Percentiles rank a stretch among this genome's conserved stretches.
Conservation (phyloP, 106 monocot species). For the Dendrobium catenatum region DNA sequence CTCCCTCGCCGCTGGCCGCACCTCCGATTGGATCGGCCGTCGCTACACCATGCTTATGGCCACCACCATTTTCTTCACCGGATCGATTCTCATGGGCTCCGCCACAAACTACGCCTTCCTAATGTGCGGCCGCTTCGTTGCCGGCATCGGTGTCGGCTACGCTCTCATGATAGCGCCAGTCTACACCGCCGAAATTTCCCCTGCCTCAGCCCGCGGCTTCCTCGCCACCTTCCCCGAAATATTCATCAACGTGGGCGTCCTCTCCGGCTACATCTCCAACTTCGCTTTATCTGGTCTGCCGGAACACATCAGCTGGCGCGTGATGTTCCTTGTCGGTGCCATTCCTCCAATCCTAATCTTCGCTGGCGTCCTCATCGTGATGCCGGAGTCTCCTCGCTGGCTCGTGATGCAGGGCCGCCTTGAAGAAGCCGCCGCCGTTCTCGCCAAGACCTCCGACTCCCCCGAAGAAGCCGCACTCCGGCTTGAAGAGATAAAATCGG, state of each 20-base stretch:
- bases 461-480: slow-evolving; percentile 33
- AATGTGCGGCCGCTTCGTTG: slow-evolving; percentile 13
- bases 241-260: slow-evolving; percentile 28
- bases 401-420: slow-evolving; percentile 51
- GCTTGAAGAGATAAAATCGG: slow-evolving; percentile 10
- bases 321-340: slow-evolving; percentile 37
- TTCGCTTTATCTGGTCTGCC: slow-evolving; percentile 35
- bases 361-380: slow-evolving; percentile 14
- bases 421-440: slow-evolving; percentile 26
- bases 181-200: slow-evolving; percentile 33
- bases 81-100: slow-evolving; percentile 34
- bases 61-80: slow-evolving; percentile 27
- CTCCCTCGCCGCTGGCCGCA: slow-evolving; percentile 30
- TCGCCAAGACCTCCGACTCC: slow-evolving; percentile 36
- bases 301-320: slow-evolving; percentile 30
- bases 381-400: slow-evolving; percentile 64
- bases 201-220: slow-evolving; percentile 23
- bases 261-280: slow-evolving; percentile 33
- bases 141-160: too few species aligned
- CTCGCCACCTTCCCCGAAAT: slow-evolving; percentile 36
- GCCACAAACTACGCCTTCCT: slow-evolving; percentile 32
- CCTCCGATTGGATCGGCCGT: slow-evolving; percentile 36
- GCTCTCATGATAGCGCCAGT: slow-evolving; percentile 17
- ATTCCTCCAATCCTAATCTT: slow-evolving; percentile 25
- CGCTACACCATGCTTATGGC: slow-evolving; percentile 35